Percentiles rank a stretch among this genome's conserved stretches.
These are phyloP conservation scores for Taiwanofungus camphoratus DNA, from an alignment of 1,284 basidiomycete genomes.

Conservation along the genomic window DNA sequence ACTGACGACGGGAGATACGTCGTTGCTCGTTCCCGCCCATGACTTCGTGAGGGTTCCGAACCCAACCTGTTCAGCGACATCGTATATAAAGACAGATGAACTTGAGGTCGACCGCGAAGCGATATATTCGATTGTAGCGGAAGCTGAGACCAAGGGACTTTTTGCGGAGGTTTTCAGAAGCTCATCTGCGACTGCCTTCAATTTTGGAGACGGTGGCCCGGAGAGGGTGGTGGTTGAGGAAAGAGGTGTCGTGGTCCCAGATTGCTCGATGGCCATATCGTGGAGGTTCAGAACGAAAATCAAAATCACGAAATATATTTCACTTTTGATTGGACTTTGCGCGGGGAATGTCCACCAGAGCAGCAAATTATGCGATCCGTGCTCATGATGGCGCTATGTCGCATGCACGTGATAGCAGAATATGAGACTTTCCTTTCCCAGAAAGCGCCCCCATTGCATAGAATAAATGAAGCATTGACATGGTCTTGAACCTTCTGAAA, in stretches of 20 bases:
- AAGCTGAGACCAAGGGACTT: conserved; percentile 39
- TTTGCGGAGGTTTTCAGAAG: conserved; percentile 20
- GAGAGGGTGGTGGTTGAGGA: conserved; percentile 30
- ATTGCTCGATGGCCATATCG: conserved; percentile 22
- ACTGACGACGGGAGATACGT: conserved; percentile 53
- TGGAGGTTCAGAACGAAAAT: conserved; percentile 1
- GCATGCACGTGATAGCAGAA: too few species aligned
- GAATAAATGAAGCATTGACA: too few species aligned
- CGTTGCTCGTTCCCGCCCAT: conserved; percentile 38
- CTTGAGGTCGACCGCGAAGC: conserved; percentile 48
- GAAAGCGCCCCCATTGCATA: too few species aligned
- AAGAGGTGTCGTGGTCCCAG: conserved; percentile 27
- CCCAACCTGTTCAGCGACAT: conserved; percentile 73
- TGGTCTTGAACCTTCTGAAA: too few species aligned
- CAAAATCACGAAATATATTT: conserved; percentile 4
- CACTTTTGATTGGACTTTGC: too few species aligned
- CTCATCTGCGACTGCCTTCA: conserved; percentile 19
- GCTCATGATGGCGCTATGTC: too few species aligned
- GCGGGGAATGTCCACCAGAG: too few species aligned
- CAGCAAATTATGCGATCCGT: too few species aligned
- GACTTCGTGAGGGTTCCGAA: conserved; percentile 68
- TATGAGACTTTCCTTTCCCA: too few species aligned
- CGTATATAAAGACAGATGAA: conserved; percentile 73
- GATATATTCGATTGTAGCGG: conserved; percentile 61
- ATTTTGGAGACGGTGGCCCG: conserved; percentile 25